Evolutionary conservation across 2,329 filamentous ascomycete species (phyloP), one percentile per base, ranked within the genome.

Genomic region (Amphichorda felina): DNA sequence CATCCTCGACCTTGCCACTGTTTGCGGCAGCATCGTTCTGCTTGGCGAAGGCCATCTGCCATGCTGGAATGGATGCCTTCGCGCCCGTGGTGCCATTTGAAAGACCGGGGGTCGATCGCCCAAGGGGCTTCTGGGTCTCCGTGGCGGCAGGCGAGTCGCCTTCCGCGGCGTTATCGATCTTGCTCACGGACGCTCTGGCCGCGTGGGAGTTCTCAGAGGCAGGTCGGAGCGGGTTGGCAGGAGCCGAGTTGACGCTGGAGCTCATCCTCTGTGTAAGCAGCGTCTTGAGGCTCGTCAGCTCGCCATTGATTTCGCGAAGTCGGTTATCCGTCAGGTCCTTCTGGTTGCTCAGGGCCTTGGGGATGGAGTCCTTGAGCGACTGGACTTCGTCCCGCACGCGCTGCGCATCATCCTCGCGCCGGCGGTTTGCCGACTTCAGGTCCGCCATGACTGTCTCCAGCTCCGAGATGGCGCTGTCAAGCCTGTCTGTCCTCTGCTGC

Each of bases 261-360:
- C 59, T 65, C 68, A 79, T 70, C 40, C 76, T 62, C 55, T 79
- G 74, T 30, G 68, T 64, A 48, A 98, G 75, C 36, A 98, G 67
- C 3, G 84, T 83, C 70, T 95, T 96, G 49, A 98, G 64, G 54
- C 88, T 95, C 65, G 83, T 86, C 48, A 98, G 68, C 59, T 98
- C 91, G 6, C 70, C 73, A 45, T 84, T 83, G 45, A 98, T 74
- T 48, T 96, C 91, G 56, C 79, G 82, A 39, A 98, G 64, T 33
- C 87, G 72, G 44, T 67, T 72, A 52, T 96, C 88, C 18, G 83
- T 85, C 36, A 76, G 70, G 41, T 89, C 83, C 60, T 89, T 89
- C 52, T 95, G 86, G 36, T 81, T 82, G 43, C 91, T 79, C 49
- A 98, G 72, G 2, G 88, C 88, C 56, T 83, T 85, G 7, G 93